A percentile compares a stretch with the other conserved stretches of the same genome.
phyloP scores from a whole-genome alignment of 148 eudicot genomes.

The Rhododendron molle region DNA sequence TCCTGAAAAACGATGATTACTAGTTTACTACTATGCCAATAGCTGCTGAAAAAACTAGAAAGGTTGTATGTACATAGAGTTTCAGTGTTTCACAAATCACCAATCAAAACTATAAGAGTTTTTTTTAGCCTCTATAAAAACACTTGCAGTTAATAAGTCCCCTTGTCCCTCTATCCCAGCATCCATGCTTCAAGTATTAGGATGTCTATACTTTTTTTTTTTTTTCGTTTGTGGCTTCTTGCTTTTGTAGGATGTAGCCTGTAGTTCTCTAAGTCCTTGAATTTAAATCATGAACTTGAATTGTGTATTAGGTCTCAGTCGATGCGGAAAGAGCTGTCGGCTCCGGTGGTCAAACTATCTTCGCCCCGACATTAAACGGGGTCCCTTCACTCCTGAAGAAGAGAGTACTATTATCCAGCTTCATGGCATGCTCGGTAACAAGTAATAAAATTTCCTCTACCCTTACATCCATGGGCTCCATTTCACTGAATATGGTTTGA shows the following conservation, averaged over 20 bases:
- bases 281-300: not conserved
- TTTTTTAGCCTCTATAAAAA: not conserved
- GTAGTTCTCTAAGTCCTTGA: not conserved
- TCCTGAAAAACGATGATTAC: not conserved
- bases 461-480: not conserved
- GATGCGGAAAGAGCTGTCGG: conserved; percentile 88
- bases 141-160: not conserved
- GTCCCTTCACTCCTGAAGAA: conserved; percentile 69
- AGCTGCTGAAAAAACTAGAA: not conserved
- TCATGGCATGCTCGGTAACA: conserved; percentile 69
- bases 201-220: not conserved
- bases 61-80: not conserved
- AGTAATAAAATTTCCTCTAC: conserved; percentile 31
- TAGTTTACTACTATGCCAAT: not conserved
- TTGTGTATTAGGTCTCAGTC: conserved; percentile 47
- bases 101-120: not conserved
- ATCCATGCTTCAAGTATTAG: not conserved
- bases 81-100: not conserved
- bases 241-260: not conserved
- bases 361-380: conserved; percentile 72
- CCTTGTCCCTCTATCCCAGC: not conserved
- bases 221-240: not conserved
- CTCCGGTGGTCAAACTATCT: conserved; percentile 87
- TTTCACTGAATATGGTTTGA: not conserved
- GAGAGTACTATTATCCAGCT: conserved; percentile 62